phyloP scores from a whole-genome alignment of 768 basidiomycete genomes.

The Serendipita sp. region DNA sequence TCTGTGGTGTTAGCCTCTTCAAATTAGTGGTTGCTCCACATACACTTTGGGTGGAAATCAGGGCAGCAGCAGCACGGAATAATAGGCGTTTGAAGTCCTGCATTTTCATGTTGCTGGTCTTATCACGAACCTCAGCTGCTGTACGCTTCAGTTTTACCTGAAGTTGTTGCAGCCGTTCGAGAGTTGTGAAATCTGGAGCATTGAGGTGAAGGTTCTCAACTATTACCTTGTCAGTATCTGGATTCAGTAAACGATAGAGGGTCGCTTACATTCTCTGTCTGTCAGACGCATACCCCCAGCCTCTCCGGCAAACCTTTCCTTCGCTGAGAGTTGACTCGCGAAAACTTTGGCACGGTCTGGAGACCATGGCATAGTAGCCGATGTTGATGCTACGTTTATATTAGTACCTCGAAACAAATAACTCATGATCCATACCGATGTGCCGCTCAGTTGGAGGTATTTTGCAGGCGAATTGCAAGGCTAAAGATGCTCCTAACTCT shows the following conservation, averaged over 20 bases:
- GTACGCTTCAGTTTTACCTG: slow-evolving; percentile 50
- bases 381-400: slow-evolving; percentile 22
- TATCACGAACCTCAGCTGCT: slow-evolving; percentile 48
- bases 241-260: neutral
- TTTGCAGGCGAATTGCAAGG: slow-evolving; percentile 68
- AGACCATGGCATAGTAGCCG: slow-evolving; percentile 28
- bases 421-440: slow-evolving; percentile 34
- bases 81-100: slow-evolving; percentile 72
- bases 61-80: slow-evolving; percentile 68
- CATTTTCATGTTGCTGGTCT: slow-evolving; percentile 56
- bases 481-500: slow-evolving; percentile 83
- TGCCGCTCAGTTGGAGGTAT: slow-evolving; percentile 65
- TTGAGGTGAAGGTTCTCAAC: slow-evolving; percentile 41
- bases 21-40: slow-evolving; percentile 22
- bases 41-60: slow-evolving; percentile 46
- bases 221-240: neutral
- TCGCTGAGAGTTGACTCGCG: slow-evolving; percentile 73
- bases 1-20: slow-evolving; percentile 35
- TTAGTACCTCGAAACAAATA: slow-evolving; percentile 37
- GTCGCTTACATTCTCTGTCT: slow-evolving; percentile 38
- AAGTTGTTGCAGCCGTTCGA: slow-evolving; percentile 45
- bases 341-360: slow-evolving; percentile 70
- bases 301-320: slow-evolving; percentile 82
- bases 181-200: slow-evolving; percentile 42
- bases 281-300: slow-evolving; percentile 64